Evolutionary conservation across 2,329 filamentous ascomycete genomes (phyloP).

Genomic region (Aspergillus phoenicis): DNA sequence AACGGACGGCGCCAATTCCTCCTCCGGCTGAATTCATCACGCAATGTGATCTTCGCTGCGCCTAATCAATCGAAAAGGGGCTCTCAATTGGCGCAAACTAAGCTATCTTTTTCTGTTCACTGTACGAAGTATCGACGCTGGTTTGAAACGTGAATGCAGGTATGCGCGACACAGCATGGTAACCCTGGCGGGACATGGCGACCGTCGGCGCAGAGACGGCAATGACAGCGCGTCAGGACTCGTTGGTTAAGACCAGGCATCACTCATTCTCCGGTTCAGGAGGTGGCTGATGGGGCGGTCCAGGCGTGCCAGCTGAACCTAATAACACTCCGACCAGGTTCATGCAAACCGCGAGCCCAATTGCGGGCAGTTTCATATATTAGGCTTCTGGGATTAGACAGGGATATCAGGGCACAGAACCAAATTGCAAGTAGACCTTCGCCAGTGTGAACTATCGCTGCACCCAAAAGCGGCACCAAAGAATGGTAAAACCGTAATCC

Average conservation of each 20-base stretch:
- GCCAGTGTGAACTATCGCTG: constrained; percentile 12
- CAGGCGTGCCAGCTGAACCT: constrained; percentile 12
- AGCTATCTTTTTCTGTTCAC: not conserved
- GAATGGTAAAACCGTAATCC: constrained; percentile 1
- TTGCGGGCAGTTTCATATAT: constrained; percentile 8
- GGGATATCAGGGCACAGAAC: constrained; percentile 6
- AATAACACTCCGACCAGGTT: constrained; percentile 10
- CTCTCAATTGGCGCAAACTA: not conserved
- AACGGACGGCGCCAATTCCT: not conserved
- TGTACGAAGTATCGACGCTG: not conserved
- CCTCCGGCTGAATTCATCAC: not conserved
- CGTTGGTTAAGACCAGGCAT: constrained; percentile 8
- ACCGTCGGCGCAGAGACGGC: not conserved
- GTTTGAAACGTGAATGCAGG: not conserved
- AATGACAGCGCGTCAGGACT: not conserved
- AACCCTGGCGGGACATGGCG: not conserved
- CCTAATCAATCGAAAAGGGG: not conserved
- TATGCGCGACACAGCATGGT: not conserved
- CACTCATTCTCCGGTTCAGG: constrained; percentile 20
- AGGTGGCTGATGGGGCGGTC: constrained; percentile 23
- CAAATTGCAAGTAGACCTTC: constrained; percentile 9
- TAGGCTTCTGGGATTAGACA: constrained; percentile 3
- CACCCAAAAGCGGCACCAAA: constrained; percentile 13
- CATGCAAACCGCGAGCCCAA: constrained; percentile 1
- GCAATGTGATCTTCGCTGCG: not conserved